phyloP scores from a whole-genome alignment of 352 stramenopile species.

The Sclerospora graminicola region DNA sequence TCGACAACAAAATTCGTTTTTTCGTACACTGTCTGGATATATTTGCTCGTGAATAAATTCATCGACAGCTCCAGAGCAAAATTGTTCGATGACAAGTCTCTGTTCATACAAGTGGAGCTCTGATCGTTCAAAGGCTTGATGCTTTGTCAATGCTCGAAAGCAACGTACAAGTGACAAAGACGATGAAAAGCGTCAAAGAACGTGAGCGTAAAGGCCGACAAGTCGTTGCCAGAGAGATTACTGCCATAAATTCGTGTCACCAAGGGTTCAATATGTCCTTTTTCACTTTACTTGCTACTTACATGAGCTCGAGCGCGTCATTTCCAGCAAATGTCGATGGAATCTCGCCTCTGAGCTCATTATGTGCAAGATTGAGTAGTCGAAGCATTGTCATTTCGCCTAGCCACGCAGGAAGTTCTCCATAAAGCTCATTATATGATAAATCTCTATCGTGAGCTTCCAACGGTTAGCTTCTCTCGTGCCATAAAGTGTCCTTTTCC shows the following conservation, averaged over 20 bases:
- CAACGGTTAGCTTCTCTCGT: neutral
- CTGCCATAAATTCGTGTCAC: slow-evolving; percentile 11
- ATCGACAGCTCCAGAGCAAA: slow-evolving; percentile 24
- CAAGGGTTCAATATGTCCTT: too few relatives aligned
- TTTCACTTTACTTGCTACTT: neutral
- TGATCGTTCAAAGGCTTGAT: too few relatives aligned
- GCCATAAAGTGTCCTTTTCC: neutral
- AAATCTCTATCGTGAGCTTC: slow-evolving; percentile 28
- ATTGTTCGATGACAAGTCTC: slow-evolving; percentile 39
- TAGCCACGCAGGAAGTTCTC: slow-evolving; percentile 49
- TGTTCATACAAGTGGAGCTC: slow-evolving; percentile 3
- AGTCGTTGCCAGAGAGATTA: slow-evolving; percentile 28
- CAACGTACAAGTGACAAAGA: slow-evolving; percentile 29
- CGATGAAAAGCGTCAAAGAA: slow-evolving; percentile 31
- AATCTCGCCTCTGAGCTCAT: slow-evolving; percentile 35
- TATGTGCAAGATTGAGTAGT: slow-evolving; percentile 43
- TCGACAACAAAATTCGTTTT: neutral
- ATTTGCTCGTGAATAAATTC: slow-evolving; percentile 34
- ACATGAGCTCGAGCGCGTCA: slow-evolving; percentile 55
- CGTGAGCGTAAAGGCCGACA: slow-evolving; percentile 16
- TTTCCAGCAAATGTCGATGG: slow-evolving; percentile 41
- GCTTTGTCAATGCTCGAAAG: neutral
- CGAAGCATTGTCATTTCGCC: slow-evolving; percentile 51
- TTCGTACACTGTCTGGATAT: slow-evolving; percentile 39
- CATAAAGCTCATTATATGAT: slow-evolving; percentile 38